A percentile compares a stretch with the other conserved stretches of the same genome.
Evolutionary conservation across 2,329 filamentous ascomycete species (phyloP).

Genomic region (Neofusicoccum kwambonambiense): DNA sequence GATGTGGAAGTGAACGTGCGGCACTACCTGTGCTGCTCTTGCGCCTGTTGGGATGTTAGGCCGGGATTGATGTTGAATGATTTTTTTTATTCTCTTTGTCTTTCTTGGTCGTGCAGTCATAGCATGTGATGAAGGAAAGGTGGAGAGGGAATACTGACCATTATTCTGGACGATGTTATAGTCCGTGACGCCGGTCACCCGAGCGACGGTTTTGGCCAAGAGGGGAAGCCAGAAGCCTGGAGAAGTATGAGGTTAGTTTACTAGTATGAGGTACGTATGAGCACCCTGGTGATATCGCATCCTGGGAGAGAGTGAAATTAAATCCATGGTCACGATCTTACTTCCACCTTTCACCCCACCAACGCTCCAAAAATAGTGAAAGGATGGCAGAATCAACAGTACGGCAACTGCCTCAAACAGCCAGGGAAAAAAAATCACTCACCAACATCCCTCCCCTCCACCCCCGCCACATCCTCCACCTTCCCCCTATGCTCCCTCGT

Average conservation of each 20-base stretch:
- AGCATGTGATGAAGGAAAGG: no score
- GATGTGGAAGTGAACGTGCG: conserved; percentile 91
- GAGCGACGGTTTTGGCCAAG: conserved; percentile 68
- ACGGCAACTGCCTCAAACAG: no score
- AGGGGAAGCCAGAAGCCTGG: conserved; percentile 63
- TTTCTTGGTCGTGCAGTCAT: no score
- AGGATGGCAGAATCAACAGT: no score
- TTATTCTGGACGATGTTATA: conserved; percentile 99
- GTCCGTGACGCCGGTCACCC: conserved; percentile 69
- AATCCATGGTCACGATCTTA: no score
- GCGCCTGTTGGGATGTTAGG: conserved; percentile 51
- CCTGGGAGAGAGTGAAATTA: background rate
- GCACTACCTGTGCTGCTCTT: conserved; percentile 86
- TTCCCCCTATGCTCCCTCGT: conserved; percentile 76
- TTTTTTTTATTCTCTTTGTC: no score
- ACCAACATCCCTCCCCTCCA: conserved; percentile 67
- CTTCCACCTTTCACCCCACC: no score
- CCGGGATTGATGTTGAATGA: no score
- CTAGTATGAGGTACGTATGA: no score
- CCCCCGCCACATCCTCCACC: conserved; percentile 64
- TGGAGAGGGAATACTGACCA: conserved; percentile 45
- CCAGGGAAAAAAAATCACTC: conserved; percentile 28
- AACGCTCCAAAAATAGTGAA: no score
- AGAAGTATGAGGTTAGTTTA: background rate
- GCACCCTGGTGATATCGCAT: no score